A percentile compares a stretch with the other conserved stretches of the same genome.
Conservation (phyloP, 768 basidiomycete genomes). For the Calocybe gangraenosa region DNA sequence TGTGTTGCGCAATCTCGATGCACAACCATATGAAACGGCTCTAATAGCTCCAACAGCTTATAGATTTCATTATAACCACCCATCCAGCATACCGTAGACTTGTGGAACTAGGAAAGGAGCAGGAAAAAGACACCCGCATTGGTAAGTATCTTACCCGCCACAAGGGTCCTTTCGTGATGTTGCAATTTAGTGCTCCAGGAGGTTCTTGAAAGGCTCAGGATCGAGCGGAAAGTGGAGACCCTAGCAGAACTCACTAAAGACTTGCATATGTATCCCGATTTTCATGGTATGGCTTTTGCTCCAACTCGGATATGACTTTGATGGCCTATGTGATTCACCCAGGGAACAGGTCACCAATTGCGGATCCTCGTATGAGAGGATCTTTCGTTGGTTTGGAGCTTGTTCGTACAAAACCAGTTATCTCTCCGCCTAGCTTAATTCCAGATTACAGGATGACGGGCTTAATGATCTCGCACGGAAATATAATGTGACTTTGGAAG, state of each 20-base stretch:
- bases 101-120: conserved; percentile 54
- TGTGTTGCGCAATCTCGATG: conserved; percentile 20
- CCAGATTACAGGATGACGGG: conserved; percentile 49
- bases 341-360: conserved; percentile 97
- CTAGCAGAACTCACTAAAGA: conserved; percentile 86
- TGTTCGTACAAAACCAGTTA: conserved; percentile 28
- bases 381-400: conserved; percentile 85
- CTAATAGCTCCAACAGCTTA: conserved; percentile 51
- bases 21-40: no score
- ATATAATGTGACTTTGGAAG: conserved; percentile 88
- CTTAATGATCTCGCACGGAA: conserved; percentile 83
- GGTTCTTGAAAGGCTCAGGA: conserved; percentile 60
- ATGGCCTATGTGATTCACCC: conserved; percentile 4
- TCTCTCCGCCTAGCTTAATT: background rate
- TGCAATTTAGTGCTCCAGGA: conserved; percentile 60
- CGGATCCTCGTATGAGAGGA: conserved; percentile 93
- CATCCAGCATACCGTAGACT: conserved; percentile 82
- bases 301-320: background rate
- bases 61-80: conserved; percentile 92
- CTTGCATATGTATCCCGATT: conserved; percentile 92
- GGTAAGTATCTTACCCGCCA: no score
- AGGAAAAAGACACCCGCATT: conserved; percentile 54
- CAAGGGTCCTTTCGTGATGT: no score
- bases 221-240: conserved; percentile 50
- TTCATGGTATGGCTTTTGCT: conserved; percentile 58